Conservation (phyloP, 192 early-diverging fungal genomes). For the Pilobolus umbonatus region DNA sequence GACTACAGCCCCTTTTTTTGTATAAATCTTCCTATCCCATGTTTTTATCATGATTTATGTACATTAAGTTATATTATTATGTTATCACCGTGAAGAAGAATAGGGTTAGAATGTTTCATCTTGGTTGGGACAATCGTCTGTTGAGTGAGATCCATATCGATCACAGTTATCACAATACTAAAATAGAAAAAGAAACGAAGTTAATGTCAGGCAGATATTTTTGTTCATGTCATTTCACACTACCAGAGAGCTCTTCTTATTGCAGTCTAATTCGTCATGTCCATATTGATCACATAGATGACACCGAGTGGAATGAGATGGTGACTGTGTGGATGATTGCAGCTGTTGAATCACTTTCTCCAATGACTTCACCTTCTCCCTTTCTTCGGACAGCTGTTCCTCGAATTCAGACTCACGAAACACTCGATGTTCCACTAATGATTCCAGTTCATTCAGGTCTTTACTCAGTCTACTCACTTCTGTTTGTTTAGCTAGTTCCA, state of each 20-base stretch:
- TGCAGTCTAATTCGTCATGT: conserved; percentile 58
- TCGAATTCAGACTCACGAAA: conserved; percentile 67
- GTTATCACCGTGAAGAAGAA: too few relatives aligned
- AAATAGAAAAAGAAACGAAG: neutral
- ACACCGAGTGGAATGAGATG: conserved; percentile 25
- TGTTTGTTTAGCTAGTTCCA: conserved; percentile 55
- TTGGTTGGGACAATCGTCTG: conserved; percentile 67
- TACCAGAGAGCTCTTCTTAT: neutral
- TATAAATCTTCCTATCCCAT: too few relatives aligned
- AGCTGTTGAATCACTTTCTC: conserved; percentile 36
- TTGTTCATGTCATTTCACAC: neutral
- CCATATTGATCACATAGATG: conserved; percentile 62
- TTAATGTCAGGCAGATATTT: neutral
- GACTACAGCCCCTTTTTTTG: too few relatives aligned
- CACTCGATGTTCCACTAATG: conserved; percentile 68
- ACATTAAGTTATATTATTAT: too few relatives aligned
- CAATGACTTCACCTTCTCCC: conserved; percentile 33
- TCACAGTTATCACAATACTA: conserved; percentile 81
- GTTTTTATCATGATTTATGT: too few relatives aligned
- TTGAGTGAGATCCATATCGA: conserved; percentile 57
- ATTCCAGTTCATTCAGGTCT: conserved; percentile 61
- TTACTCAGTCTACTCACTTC: conserved; percentile 58
- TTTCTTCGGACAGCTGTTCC: conserved; percentile 46
- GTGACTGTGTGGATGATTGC: neutral
- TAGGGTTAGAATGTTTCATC: conserved; percentile 69